Conservation (phyloP, 805 yeast species). For the Naumovozyma dairenensis region DNA sequence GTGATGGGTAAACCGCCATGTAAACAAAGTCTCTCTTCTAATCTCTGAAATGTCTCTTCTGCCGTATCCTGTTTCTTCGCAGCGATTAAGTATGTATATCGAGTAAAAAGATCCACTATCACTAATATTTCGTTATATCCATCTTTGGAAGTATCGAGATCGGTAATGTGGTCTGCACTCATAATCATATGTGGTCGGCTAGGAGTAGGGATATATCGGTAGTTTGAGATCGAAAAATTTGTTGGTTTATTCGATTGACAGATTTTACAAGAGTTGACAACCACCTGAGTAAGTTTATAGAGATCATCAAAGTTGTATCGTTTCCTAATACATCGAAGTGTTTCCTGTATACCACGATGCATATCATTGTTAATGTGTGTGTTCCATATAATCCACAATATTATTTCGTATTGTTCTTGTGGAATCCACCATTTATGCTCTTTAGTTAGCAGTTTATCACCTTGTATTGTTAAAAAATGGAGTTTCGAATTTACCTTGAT, state of each 20-base stretch:
- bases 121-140: background rate
- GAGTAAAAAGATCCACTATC: background rate
- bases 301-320: background rate
- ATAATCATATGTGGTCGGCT: background rate
- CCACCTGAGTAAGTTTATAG: background rate
- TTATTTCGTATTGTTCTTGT: background rate
- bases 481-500: no score
- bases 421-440: background rate
- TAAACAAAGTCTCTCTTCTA: background rate
- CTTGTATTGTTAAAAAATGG: no score
- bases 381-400: background rate
- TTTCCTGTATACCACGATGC: background rate
- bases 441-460: no score
- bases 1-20: background rate
- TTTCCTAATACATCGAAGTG: no score
- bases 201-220: background rate
- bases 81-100: background rate
- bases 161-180: slow-evolving; percentile 1
- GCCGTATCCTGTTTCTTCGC: background rate
- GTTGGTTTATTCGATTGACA: background rate
- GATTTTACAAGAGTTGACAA: background rate
- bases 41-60: background rate
- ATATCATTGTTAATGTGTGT: background rate
- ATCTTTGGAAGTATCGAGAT: background rate
- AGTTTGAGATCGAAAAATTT: background rate